Conservation (phyloP, 176 grass and related monocot species). For the Puccinellia tenuiflora region DNA sequence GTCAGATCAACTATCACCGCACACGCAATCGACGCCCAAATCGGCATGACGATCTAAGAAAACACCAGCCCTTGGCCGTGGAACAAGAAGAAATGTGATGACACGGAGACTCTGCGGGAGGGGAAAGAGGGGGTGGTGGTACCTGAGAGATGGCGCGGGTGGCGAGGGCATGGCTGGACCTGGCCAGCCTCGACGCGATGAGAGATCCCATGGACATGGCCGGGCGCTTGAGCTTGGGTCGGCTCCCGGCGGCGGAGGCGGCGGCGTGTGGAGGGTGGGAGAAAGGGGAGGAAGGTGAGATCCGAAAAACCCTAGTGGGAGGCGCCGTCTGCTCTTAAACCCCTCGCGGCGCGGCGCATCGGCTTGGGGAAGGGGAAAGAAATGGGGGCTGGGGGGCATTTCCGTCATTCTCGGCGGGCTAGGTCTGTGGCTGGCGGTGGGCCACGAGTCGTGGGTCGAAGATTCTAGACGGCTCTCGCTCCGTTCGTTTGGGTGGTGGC, state of each 20-base stretch:
- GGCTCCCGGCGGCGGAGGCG: neutral
- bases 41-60: neutral
- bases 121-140: neutral
- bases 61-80: neutral
- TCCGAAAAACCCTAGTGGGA: conserved; percentile 47
- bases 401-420: neutral
- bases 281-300: conserved; percentile 16
- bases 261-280: neutral
- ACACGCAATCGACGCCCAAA: neutral
- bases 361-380: conserved; percentile 71
- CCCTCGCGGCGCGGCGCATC: conserved; percentile 8
- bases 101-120: neutral
- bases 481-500: neutral
- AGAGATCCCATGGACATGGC: conserved; percentile 77
- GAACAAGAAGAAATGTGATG: neutral
- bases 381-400: conserved; percentile 22
- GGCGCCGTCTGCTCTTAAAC: conserved; percentile 39
- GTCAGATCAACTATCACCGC: neutral
- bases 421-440: conserved; percentile 21
- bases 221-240: neutral
- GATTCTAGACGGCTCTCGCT: conserved; percentile 18
- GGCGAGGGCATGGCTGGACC: conserved; percentile 40
- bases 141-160: conserved; percentile 59
- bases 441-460: neutral
- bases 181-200: conserved; percentile 61